Evolutionary conservation across 768 basidiomycete genomes (phyloP), one percentile per base, ranked within the genome.

Genomic region (Steccherinum ochraceum): DNA sequence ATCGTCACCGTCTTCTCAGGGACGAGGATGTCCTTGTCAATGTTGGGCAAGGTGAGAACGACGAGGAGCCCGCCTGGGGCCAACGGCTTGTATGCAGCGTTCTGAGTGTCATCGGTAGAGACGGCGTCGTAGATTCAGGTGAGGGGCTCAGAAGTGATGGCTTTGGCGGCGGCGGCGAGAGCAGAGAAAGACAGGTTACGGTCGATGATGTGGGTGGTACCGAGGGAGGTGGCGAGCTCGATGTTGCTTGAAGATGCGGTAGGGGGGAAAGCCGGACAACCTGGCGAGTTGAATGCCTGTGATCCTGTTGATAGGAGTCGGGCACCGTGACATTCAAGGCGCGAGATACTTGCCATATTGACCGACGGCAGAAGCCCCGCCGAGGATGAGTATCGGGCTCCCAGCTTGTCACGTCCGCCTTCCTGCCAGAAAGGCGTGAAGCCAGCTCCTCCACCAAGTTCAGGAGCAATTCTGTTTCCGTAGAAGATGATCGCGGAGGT

Each of bases 1-100:
- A 81, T 72, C 40, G 67, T 67, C 18, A 80, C 65, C 27, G 69
- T 71, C 7, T 76, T 77, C 47, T 53, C 49, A 19, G 3, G 2
- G 20, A 21, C 51, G 19, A 50, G 51, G 23, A 62, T 44, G 1
- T 16, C 35, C 19, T 53, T 47, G n/a, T 54, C 47, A 3, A 58
- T 25, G 23, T 50, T 45, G 42, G 60, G 7, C 2, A 61, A 45
- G 39, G n/a, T n/a, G n/a, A n/a, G n/a, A n/a, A n/a, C n/a, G n/a
- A n/a, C n/a, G n/a, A 65, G 40, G 24, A 16, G 25, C 13, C 62
- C 62, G 25, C 59, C 58, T 3, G 57, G 56, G 3, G 62, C 61
- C 26, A 67, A 56, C 4, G 59, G 40, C 0, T 50, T 51, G 35
- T 56, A 61, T 3, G 50, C 61, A 3, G 54, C 45, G 21, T 51